These are phyloP conservation scores for Arabidopsis suecica DNA, from an alignment of 345 rosid genomes.

Conservation along the genomic window DNA sequence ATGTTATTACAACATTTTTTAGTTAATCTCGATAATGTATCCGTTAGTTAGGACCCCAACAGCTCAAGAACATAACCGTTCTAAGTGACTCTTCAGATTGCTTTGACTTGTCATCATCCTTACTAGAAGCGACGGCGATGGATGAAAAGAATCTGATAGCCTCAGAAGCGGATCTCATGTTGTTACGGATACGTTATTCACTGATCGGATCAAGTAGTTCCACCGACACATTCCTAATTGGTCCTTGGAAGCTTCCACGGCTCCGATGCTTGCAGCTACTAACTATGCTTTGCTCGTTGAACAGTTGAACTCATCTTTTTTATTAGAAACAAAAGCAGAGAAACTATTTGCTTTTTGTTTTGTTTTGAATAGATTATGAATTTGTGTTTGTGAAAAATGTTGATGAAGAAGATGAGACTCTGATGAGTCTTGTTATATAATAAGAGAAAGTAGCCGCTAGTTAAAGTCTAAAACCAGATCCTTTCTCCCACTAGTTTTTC, in stretches of 20 bases:
- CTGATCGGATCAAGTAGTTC: conserved; percentile 50
- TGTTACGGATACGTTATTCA: conserved; percentile 46
- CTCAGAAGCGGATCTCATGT: conserved; percentile 45
- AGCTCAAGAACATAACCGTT: conserved; percentile 81
- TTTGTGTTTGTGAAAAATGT: background rate
- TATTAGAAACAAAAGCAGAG: background rate
- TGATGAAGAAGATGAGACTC: conserved; percentile 7
- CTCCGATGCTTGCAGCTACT: conserved; percentile 61
- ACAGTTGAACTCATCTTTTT: conserved; percentile 40
- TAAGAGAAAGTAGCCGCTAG: conserved; percentile 6
- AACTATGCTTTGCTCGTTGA: conserved; percentile 50
- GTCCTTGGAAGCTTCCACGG: conserved; percentile 59
- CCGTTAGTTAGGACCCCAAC: conserved; percentile 68
- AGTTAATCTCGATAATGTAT: background rate
- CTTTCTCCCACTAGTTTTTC: conserved; percentile 24
- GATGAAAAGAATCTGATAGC: conserved; percentile 39
- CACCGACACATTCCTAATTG: conserved; percentile 59
- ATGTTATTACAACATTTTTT: background rate
- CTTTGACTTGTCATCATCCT: conserved; percentile 45
- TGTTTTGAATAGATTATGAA: background rate
- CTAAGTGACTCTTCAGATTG: conserved; percentile 75
- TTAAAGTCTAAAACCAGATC: conserved; percentile 27
- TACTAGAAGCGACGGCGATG: conserved; percentile 20
- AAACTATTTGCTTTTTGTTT: background rate
- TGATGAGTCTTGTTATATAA: conserved; percentile 13